Conservation (phyloP, 805 yeast species). For the Lipomyces sp. region DNA sequence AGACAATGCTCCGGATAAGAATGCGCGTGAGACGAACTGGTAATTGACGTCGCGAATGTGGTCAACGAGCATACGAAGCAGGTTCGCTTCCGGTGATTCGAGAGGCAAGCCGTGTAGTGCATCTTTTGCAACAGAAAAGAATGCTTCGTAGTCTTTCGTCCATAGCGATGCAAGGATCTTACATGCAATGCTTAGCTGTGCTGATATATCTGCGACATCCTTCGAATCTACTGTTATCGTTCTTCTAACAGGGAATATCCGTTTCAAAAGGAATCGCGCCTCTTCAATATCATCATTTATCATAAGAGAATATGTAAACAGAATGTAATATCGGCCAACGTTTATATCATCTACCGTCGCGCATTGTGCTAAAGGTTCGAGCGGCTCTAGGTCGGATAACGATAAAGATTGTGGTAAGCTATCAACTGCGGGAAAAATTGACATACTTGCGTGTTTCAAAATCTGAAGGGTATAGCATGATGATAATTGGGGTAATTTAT, state of each 20-base stretch:
- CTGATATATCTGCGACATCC: not conserved
- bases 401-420: not conserved
- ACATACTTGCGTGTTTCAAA: not conserved
- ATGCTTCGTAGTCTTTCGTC: not conserved
- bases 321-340: slow-evolving; percentile 10
- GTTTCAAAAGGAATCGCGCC: slow-evolving; percentile 16
- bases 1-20: slow-evolving; percentile 2
- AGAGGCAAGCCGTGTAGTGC: not conserved
- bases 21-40: slow-evolving; percentile 9
- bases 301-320: slow-evolving; percentile 12
- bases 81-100: not conserved
- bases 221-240: not conserved
- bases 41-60: slow-evolving; percentile 18
- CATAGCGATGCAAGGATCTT: slow-evolving; percentile 7
- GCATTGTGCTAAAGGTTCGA: slow-evolving; percentile 9
- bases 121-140: not conserved
- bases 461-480: too few species aligned
- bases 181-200: not conserved
- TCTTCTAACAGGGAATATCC: not conserved
- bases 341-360: not conserved
- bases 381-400: slow-evolving; percentile 12
- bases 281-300: slow-evolving; percentile 12
- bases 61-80: not conserved
- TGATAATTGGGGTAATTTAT: too few species aligned
- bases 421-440: not conserved